A percentile compares a stretch with the other conserved stretches of the same genome.
phyloP scores from a whole-genome alignment of 768 basidiomycete species.

The Lactarius evosmus region DNA sequence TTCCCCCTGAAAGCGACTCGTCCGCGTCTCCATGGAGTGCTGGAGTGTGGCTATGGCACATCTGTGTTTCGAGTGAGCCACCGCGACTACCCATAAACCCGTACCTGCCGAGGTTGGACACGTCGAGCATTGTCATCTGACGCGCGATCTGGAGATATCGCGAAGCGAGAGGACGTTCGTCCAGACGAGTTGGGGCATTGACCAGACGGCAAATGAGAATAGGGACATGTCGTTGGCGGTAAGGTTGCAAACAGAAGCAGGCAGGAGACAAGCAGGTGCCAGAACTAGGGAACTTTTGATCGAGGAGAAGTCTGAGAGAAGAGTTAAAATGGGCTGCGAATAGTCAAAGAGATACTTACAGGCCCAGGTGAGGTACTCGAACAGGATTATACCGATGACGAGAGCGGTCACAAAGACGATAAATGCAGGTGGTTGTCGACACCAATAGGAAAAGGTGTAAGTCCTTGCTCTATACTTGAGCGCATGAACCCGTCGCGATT shows the following conservation, averaged over 20 bases:
- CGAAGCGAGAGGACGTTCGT: constrained; percentile 80
- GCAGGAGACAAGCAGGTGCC: constrained; percentile 66
- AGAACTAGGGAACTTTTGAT: constrained; percentile 39
- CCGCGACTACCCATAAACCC: constrained; percentile 97
- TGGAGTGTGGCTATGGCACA: constrained; percentile 68
- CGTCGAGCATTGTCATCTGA: constrained; percentile 96
- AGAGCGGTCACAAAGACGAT: constrained; percentile 86
- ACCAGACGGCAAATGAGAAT: constrained; percentile 76
- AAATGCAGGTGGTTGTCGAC: constrained; percentile 95
- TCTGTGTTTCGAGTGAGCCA: constrained; percentile 63
- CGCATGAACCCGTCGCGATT: constrained; percentile 71
- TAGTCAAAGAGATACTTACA: constrained; percentile 54
- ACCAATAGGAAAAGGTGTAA: constrained; percentile 57
- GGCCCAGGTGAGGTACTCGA: constrained; percentile 79
- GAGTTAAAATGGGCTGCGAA: constrained; percentile 9
- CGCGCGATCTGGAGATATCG: constrained; percentile 91
- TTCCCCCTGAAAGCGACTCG: constrained; percentile 47
- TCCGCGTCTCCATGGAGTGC: constrained; percentile 35
- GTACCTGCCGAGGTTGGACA: constrained; percentile 90
- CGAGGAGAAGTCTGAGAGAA: constrained; percentile 52
- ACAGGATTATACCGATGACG: constrained; percentile 73
- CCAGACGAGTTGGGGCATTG: constrained; percentile 94
- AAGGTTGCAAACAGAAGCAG: constrained; percentile 64
- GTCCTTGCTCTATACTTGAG: not conserved
- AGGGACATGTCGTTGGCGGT: constrained; percentile 79